Conservation (phyloP, 1,139 yeast species). For the Kodamaea plutei region DNA sequence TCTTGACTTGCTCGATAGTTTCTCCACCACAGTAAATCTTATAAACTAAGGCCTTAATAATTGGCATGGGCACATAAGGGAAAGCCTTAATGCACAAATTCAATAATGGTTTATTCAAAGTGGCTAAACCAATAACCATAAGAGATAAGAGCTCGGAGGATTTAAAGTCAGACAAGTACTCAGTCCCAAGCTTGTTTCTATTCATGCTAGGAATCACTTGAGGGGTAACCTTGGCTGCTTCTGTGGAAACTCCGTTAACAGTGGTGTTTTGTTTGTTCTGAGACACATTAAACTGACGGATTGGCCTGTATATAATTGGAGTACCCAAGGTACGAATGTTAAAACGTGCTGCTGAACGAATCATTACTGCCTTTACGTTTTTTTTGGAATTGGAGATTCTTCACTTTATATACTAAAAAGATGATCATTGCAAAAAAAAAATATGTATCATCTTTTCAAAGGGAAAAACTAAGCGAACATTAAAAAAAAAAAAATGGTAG, state of each 20-base stretch:
- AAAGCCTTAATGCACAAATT: constrained; percentile 60
- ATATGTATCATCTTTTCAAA: not conserved
- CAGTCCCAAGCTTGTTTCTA: constrained; percentile 12
- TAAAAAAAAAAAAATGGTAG: no score
- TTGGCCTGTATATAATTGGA: no score
- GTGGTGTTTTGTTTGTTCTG: constrained; percentile 17
- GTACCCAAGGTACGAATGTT: no score
- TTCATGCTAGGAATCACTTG: constrained; percentile 6
- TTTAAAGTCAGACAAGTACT: constrained; percentile 33
- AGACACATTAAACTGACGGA: constrained; percentile 16
- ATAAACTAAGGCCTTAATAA: constrained; percentile 71
- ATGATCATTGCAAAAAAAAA: constrained; percentile 2
- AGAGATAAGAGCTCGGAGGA: constrained; percentile 52
- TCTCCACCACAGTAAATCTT: constrained; percentile 92
- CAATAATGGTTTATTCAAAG: constrained; percentile 58
- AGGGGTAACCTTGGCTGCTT: not conserved
- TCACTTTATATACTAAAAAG: no score
- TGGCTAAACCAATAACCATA: constrained; percentile 63
- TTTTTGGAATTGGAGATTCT: no score
- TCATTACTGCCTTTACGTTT: no score
- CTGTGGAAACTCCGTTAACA: constrained; percentile 10
- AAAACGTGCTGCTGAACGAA: no score
- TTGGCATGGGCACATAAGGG: constrained; percentile 69
- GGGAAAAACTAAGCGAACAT: constrained; percentile 5
- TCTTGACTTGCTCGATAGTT: constrained; percentile 59